Conservation (phyloP, 1,139 yeast genomes). For the Pichia cactophila region DNA sequence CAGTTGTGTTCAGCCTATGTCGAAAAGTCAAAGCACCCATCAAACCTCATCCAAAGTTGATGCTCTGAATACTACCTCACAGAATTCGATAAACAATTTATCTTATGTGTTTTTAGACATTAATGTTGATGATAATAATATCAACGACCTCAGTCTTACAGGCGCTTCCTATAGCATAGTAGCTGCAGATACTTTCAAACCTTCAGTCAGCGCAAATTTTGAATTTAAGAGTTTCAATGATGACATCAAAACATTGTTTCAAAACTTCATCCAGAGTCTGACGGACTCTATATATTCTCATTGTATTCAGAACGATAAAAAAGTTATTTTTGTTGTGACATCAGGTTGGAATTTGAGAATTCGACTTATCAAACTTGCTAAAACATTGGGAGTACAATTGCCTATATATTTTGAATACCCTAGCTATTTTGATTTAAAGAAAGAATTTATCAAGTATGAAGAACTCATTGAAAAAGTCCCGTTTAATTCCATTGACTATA, state of each 20-base stretch:
- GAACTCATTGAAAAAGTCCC: conserved; percentile 22
- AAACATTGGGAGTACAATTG: conserved; percentile 63
- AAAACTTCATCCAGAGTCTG: conserved; percentile 4
- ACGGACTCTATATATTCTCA: conserved; percentile 7
- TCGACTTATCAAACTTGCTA: conserved; percentile 71
- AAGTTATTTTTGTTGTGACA: conserved; percentile 61
- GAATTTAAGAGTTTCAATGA: neutral
- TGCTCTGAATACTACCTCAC: neutral
- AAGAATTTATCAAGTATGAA: conserved; percentile 70
- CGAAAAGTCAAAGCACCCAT: neutral
- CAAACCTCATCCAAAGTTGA: neutral
- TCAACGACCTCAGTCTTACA: conserved; percentile 5
- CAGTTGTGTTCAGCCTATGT: neutral
- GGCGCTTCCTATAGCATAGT: conserved; percentile 5
- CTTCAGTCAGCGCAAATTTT: neutral
- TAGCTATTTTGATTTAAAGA: conserved; percentile 64
- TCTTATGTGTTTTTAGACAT: neutral
- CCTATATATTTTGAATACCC: conserved; percentile 77
- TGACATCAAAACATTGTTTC: neutral
- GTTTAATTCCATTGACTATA: conserved; percentile 8
- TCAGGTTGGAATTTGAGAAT: conserved; percentile 66
- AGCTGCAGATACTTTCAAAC: neutral
- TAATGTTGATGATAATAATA: neutral
- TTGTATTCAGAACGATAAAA: conserved; percentile 21
- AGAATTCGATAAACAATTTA: neutral